These are phyloP conservation scores for Lathyrus sativus DNA, from an alignment of 306 rosid genomes.

Conservation along the genomic window DNA sequence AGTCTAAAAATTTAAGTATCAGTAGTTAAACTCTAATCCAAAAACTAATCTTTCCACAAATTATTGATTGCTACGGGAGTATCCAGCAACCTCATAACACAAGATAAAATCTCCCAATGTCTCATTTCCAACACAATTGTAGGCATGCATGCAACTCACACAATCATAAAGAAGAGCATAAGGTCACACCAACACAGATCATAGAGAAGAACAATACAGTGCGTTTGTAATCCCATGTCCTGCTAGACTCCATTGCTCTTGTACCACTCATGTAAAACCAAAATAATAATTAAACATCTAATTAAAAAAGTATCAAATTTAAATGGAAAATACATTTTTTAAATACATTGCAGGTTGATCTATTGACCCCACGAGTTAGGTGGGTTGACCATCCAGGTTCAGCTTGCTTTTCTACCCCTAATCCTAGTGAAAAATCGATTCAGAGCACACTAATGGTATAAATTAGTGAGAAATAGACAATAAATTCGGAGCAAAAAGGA, in stretches of 20 bases:
- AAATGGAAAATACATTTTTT: not conserved
- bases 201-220: not conserved
- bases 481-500: not conserved
- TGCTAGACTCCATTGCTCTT: not conserved
- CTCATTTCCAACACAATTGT: not conserved
- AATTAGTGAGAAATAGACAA: not conserved
- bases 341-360: not conserved
- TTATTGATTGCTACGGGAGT: not conserved
- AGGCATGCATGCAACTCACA: not conserved
- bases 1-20: too few species aligned
- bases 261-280: not conserved
- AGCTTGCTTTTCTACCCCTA: not conserved
- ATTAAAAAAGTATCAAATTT: not conserved
- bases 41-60: not conserved
- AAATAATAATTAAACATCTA: not conserved
- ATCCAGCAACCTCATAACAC: not conserved
- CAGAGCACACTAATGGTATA: not conserved
- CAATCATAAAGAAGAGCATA: not conserved
- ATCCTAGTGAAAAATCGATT: not conserved
- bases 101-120: not conserved
- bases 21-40: not conserved
- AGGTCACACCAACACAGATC: not conserved
- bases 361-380: not conserved
- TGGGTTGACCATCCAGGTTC: not conserved
- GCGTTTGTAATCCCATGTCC: not conserved